Base-by-base conservation (phyloP, 305 asterid genomes). In the Plantago lanceolata region DNA sequence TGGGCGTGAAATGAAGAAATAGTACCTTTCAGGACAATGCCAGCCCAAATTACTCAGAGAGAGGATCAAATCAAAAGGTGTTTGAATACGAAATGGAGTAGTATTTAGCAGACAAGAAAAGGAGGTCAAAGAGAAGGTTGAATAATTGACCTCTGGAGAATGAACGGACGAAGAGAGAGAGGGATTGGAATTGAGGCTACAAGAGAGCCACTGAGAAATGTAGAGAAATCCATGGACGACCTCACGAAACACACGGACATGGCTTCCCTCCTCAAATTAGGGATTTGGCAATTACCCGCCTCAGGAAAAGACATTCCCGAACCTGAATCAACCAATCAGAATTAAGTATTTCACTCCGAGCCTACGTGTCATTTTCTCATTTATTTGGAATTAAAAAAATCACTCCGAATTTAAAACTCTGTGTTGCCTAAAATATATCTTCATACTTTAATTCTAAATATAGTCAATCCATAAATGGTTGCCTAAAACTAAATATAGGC, bases 1-100 rank as follows among this genome's bases (percentile, higher is more conserved):
- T n/a, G 19, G 3, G 11, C 6, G 6, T 16, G 4, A 55, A 44
- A 12, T 13, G 31, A 17, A 12, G 53, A 29, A 63, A 52, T 18
- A 16, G 24, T 54, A 71, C 76, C 80, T 71, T 29, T 56, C 12
- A 75, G 59, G 57, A 64, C 71, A 71, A 72, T 75, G 76, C 80
- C 71, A 65, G 67, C 61, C 48, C 53, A 50, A 59, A 43, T 59
- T n/a, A 49, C 52, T 12, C 31, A 61, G 19, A 24, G 28, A 61
- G 19, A 24, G 28, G 59, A 21, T 63, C 64, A 52, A 62, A 68
- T 2, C 61, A 3, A 53, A 60, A 48, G 19, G 64, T 26, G 19
- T 51, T 50, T 17, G 64, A 62, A 40, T 17, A 14, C 29, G 26
- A 54, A 54, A 18, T 21, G 37, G 61, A 12, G 33, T 29, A 12